These are phyloP conservation scores for Hibiscus syriacus DNA, from an alignment of 345 rosid species.

Conservation along the genomic window DNA sequence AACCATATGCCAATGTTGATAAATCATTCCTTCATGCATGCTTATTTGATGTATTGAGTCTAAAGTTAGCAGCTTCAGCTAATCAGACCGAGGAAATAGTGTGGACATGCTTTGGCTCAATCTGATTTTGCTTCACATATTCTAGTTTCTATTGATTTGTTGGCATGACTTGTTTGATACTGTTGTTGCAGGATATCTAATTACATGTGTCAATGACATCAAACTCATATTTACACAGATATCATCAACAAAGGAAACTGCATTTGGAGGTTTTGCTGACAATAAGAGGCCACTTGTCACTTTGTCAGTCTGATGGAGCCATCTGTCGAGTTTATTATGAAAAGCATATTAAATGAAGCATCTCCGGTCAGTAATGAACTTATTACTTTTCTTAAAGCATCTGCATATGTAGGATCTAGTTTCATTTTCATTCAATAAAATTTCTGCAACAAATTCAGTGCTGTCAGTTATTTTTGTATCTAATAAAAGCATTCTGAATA, in stretches of 20 bases:
- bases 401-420: neutral
- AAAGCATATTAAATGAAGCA: conserved; percentile 50
- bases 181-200: conserved; percentile 45
- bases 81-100: neutral
- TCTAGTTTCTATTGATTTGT: neutral
- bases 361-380: conserved; percentile 51
- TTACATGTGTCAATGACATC: conserved; percentile 60
- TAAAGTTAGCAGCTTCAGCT: neutral
- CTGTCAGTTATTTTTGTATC: neutral
- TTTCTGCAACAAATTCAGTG: neutral
- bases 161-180: neutral
- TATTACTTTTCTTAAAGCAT: neutral
- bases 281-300: conserved; percentile 43
- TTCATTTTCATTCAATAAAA: conserved; percentile 10
- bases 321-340: conserved; percentile 60
- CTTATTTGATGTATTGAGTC: neutral
- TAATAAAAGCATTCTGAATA: neutral
- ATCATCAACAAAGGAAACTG: conserved; percentile 31
- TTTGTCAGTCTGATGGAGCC: conserved; percentile 81
- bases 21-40: neutral
- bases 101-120: neutral
- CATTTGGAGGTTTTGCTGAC: conserved; percentile 29
- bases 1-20: neutral
- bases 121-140: neutral
- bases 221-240: conserved; percentile 39